Evolutionary conservation across 192 early-diverging fungal species (phyloP).

Genomic region (Linnemannia schmuckeri): DNA sequence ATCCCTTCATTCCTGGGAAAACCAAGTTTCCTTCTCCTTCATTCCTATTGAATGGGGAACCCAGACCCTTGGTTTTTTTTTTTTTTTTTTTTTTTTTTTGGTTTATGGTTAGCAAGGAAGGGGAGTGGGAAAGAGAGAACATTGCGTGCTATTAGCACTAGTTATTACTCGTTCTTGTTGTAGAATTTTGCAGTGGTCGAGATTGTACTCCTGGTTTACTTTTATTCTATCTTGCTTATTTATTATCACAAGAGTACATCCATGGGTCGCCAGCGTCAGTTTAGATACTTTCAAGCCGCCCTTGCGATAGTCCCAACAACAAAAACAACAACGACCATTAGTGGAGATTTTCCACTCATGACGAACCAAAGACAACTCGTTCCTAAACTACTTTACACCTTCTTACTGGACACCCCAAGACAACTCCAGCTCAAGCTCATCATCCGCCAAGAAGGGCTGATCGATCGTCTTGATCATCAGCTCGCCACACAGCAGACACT

Average conservation of each 20-base stretch:
- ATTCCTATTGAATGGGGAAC: neutral
- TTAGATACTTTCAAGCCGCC: neutral
- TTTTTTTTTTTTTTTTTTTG: neutral
- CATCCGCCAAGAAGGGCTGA: slow-evolving; percentile 78
- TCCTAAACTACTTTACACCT: neutral
- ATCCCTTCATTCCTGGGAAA: neutral
- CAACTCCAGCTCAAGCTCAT: slow-evolving; percentile 64
- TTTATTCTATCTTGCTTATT: neutral
- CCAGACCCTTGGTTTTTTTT: neutral
- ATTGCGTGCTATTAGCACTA: neutral
- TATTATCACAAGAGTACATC: neutral
- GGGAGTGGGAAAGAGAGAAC: neutral
- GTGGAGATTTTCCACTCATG: neutral
- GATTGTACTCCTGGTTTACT: neutral
- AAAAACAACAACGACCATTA: neutral
- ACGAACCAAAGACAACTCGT: neutral
- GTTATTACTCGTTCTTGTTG: neutral
- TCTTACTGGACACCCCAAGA: slow-evolving; percentile 75
- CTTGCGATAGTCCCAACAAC: neutral
- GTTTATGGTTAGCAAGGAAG: neutral
- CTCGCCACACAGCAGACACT: slow-evolving; percentile 97
- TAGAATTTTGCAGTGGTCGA: neutral
- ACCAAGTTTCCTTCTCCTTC: neutral
- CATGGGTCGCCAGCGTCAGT: too few species aligned
- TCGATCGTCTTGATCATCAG: slow-evolving; percentile 93